These are phyloP conservation scores for Fusarium pseudograminearum DNA, from an alignment of 2,329 filamentous ascomycete species.

Conservation along the genomic window DNA sequence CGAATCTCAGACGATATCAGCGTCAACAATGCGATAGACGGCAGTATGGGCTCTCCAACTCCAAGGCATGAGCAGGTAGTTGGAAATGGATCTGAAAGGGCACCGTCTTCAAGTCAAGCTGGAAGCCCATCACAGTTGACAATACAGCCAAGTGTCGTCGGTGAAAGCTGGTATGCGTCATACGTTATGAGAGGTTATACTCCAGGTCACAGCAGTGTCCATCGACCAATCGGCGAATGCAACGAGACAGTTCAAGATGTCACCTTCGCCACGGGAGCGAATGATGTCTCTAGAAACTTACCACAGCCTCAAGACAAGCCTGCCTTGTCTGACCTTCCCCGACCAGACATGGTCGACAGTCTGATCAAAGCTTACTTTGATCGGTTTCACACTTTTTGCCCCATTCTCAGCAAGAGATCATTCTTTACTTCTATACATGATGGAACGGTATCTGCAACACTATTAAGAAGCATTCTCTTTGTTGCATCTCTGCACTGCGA, in stretches of 20 bases:
- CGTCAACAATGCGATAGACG: fast-evolving
- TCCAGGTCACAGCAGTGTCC: not conserved
- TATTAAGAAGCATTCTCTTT: slow-evolving; percentile 2
- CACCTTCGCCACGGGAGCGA: fast-evolving
- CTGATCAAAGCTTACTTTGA: slow-evolving; percentile 25
- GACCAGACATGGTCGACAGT: not conserved
- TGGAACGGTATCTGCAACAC: not conserved
- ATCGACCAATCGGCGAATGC: not conserved
- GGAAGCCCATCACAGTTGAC: not conserved
- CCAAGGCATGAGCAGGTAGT: fast-evolving
- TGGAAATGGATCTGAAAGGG: fast-evolving
- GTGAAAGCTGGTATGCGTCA: slow-evolving; percentile 8
- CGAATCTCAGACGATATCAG: fast-evolving
- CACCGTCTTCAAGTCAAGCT: not conserved
- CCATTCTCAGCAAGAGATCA: not conserved
- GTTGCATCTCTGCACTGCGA: slow-evolving; percentile 22
- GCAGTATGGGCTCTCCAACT: fast-evolving
- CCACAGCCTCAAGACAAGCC: not conserved
- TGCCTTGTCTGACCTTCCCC: not conserved
- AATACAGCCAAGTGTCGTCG: not conserved
- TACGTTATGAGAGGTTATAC: slow-evolving; percentile 21
- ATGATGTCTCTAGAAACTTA: fast-evolving
- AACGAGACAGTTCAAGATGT: slow-evolving; percentile 1
- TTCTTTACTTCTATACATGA: not conserved
- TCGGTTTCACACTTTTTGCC: not conserved